Percentiles rank a stretch among this genome's conserved stretches.
phyloP scores from a whole-genome alignment of 129 eudicot species.

The Arctium minus region DNA sequence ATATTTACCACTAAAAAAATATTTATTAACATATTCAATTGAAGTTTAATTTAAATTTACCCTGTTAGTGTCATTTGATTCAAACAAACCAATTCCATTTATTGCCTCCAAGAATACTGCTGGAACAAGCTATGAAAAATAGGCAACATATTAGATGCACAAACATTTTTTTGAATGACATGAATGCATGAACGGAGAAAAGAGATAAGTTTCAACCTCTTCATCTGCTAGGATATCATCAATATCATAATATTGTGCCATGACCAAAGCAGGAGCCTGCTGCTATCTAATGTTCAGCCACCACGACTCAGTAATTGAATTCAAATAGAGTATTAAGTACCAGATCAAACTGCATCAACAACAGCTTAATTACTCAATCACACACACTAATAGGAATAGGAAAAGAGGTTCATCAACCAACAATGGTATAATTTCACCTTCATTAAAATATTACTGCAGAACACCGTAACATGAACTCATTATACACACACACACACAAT shows the following conservation, averaged over 20 bases:
- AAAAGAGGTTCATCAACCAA: background rate
- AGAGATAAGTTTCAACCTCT: constrained; percentile 45
- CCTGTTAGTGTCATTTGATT: constrained; percentile 73
- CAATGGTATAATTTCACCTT: background rate
- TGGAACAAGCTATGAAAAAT: constrained; percentile 56
- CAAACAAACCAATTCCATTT: constrained; percentile 74
- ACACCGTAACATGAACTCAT: background rate
- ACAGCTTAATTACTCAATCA: background rate
- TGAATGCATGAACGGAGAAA: background rate
- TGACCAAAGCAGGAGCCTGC: constrained; percentile 11
- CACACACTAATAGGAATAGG: background rate
- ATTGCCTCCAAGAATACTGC: constrained; percentile 67
- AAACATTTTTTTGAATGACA: background rate
- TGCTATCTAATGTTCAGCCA: background rate
- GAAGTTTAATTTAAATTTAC: constrained; percentile 26
- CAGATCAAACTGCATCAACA: no score
- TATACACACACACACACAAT: no score
- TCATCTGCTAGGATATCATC: constrained; percentile 86
- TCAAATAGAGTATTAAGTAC: no score
- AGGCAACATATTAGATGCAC: background rate
- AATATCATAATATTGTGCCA: constrained; percentile 72
- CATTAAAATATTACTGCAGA: background rate
- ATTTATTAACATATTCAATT: background rate
- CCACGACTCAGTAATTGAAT: no score
- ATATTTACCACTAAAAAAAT: background rate